Evolutionary conservation across 208 protist species (phyloP).

Genomic region (Novymonas esmeraldas): DNA sequence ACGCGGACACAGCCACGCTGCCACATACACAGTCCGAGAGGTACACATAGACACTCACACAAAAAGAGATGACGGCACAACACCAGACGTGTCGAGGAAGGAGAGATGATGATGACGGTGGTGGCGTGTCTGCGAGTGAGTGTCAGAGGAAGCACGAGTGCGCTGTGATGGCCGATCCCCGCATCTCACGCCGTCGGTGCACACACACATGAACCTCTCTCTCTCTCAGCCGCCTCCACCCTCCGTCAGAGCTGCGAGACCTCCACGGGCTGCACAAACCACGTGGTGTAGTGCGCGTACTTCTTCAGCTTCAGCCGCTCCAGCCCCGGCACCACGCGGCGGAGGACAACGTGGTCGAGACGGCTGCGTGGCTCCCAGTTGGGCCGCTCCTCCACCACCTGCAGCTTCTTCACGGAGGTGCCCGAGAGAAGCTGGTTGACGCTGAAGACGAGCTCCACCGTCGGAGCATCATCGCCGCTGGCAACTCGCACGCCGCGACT

Average conservation of each 20-base stretch:
- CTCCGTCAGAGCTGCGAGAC: slow-evolving; percentile 39
- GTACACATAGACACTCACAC: too few species aligned
- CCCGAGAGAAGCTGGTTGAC: slow-evolving; percentile 59
- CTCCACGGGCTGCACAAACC: slow-evolving; percentile 68
- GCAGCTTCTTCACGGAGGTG: slow-evolving; percentile 65
- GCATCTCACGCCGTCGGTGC: too few species aligned
- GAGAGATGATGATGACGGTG: too few species aligned
- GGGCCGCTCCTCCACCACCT: slow-evolving; percentile 60
- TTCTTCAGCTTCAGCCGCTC: slow-evolving; percentile 59
- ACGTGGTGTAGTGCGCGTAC: slow-evolving; percentile 82
- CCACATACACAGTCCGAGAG: background rate
- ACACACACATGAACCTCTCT: too few species aligned
- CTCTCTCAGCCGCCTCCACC: too few species aligned
- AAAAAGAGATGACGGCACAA: background rate
- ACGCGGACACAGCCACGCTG: background rate
- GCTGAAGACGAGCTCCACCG: slow-evolving; percentile 69
- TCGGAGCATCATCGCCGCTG: slow-evolving; percentile 28
- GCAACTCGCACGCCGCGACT: slow-evolving; percentile 4
- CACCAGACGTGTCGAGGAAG: background rate
- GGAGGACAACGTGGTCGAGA: slow-evolving; percentile 53
- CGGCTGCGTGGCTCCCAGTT: slow-evolving; percentile 66
- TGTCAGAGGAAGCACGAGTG: too few species aligned
- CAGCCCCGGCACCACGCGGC: slow-evolving; percentile 43
- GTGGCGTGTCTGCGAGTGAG: too few species aligned
- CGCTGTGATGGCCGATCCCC: too few species aligned